Evolutionary conservation across 106 monocot species (phyloP).

Genomic region (Allium fistulosum): DNA sequence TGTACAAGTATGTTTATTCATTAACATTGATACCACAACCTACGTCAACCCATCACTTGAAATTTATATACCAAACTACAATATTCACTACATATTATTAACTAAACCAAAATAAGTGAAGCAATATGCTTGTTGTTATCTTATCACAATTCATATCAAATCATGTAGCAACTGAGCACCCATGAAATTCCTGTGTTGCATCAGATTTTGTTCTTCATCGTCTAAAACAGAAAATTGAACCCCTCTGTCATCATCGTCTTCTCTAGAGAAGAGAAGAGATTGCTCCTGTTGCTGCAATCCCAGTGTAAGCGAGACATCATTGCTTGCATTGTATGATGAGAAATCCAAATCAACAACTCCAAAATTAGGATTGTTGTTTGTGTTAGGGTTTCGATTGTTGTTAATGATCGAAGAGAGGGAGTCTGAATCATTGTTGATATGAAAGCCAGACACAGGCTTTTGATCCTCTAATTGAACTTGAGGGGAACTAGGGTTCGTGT

Average conservation of each 20-base stretch:
- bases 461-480: neutral
- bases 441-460: conserved; percentile 4
- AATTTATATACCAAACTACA: no score
- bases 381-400: conserved; percentile 5
- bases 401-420: conserved; percentile 28
- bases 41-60: neutral
- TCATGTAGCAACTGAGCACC: conserved; percentile 40
- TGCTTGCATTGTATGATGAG: conserved; percentile 14
- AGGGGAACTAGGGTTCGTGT: conserved; percentile 12
- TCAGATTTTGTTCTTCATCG: conserved; percentile 23
- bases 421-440: conserved; percentile 6
- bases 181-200: conserved; percentile 32
- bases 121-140: neutral
- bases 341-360: conserved; percentile 22
- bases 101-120: neutral
- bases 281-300: conserved; percentile 33
- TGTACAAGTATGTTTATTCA: conserved; percentile 1
- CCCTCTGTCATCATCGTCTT: conserved; percentile 15
- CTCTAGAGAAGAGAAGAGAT: conserved; percentile 9
- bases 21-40: conserved; percentile 5
- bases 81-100: no score
- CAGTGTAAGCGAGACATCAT: conserved; percentile 18
- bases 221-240: conserved; percentile 35
- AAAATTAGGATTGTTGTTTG: conserved; percentile 11
- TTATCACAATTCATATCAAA: neutral